A percentile compares a stretch with the other conserved stretches of the same genome.
Conservation (phyloP, 192 early-diverging fungal genomes). For the Phlyctochytrium arcticum region DNA sequence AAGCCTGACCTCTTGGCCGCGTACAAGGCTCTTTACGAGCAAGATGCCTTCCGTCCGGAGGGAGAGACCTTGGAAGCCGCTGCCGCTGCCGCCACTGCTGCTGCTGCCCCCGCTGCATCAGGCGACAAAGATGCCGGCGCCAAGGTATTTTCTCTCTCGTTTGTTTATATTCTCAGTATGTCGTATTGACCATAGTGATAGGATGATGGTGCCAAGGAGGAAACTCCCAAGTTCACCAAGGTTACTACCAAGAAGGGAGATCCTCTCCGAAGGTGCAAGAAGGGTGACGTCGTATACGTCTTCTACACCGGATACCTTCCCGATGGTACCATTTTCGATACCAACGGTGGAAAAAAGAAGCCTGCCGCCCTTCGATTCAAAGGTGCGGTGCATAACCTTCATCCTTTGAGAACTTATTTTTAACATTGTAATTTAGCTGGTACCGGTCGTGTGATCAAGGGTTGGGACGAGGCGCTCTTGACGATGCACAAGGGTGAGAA, state of each 20-base stretch:
- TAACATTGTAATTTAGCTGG: too few species aligned
- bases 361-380: slow-evolving; percentile 63
- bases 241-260: slow-evolving; percentile 62
- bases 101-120: too few species aligned
- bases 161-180: too few species aligned
- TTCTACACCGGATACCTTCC: slow-evolving; percentile 68
- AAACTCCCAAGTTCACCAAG: slow-evolving; percentile 64
- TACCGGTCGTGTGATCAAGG: slow-evolving; percentile 48
- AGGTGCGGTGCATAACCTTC: slow-evolving; percentile 36
- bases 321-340: slow-evolving; percentile 68
- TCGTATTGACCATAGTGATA: too few species aligned
- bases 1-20: slow-evolving; percentile 56
- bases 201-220: too few species aligned
- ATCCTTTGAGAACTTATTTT: neutral
- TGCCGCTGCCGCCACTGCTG: slow-evolving; percentile 26
- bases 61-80: slow-evolving; percentile 28
- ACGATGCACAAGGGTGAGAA: slow-evolving; percentile 61
- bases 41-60: slow-evolving; percentile 13
- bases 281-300: slow-evolving; percentile 64
- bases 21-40: slow-evolving; percentile 58
- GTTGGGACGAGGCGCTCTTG: slow-evolving; percentile 62
- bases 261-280: slow-evolving; percentile 46
- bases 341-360: slow-evolving; percentile 61
- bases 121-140: slow-evolving; percentile 3
- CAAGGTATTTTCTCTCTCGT: too few species aligned